Conservation (phyloP, 352 stramenopile genomes). For the Phytophthora hibernalis region DNA sequence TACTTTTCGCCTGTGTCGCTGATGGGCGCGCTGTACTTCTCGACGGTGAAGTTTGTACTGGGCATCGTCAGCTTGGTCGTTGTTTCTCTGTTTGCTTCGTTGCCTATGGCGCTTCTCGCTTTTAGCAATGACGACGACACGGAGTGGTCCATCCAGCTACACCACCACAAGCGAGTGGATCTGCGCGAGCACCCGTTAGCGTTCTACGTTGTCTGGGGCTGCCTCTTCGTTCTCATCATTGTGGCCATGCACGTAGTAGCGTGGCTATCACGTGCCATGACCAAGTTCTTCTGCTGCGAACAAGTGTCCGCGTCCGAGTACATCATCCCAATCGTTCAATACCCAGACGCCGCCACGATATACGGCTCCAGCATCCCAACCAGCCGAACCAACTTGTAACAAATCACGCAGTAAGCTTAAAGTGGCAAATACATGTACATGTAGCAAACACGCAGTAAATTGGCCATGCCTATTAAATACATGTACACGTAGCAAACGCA, state of each 20-base stretch:
- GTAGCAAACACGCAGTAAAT: neutral
- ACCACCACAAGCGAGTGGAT: conserved; percentile 40
- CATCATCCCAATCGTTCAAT: conserved; percentile 47
- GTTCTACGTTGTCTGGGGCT: conserved; percentile 52
- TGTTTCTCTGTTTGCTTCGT: conserved; percentile 37
- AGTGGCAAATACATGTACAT: neutral
- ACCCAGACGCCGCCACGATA: conserved; percentile 20
- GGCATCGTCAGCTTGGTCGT: conserved; percentile 52
- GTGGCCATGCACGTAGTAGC: conserved; percentile 64
- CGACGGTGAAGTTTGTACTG: conserved; percentile 68
- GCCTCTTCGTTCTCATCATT: conserved; percentile 59
- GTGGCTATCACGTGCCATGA: conserved; percentile 50
- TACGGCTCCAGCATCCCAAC: conserved; percentile 28
- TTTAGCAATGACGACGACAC: conserved; percentile 28
- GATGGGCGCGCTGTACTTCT: conserved; percentile 68
- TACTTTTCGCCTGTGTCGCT: conserved; percentile 70
- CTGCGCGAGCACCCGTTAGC: conserved; percentile 44
- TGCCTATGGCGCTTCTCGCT: conserved; percentile 37
- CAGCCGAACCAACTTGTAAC: conserved; percentile 11
- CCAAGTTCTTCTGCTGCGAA: conserved; percentile 75
- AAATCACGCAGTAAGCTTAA: neutral
- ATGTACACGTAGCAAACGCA: neutral
- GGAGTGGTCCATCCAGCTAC: conserved; percentile 32
- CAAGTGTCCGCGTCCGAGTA: conserved; percentile 61
- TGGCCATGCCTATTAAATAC: neutral